These are phyloP conservation scores for Xylaria palmicola DNA, from an alignment of 495 filamentous ascomycete genomes.

Conservation along the genomic window DNA sequence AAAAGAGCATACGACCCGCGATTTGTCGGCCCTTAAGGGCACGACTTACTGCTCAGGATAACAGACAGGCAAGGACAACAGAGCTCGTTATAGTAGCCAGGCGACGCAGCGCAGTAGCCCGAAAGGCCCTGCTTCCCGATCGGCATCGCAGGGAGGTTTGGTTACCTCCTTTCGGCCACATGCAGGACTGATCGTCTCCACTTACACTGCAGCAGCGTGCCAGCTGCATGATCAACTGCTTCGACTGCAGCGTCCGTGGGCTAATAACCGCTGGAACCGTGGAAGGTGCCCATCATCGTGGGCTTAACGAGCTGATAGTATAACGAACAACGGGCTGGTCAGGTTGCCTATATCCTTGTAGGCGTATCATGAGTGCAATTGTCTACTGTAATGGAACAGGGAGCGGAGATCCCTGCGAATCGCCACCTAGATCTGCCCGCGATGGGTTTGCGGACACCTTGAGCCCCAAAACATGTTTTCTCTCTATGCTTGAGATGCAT, in stretches of 20 bases:
- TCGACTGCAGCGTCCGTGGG: not conserved
- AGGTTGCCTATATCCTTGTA: not conserved
- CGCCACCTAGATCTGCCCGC: not conserved
- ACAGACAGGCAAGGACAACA: not conserved
- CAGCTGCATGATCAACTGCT: not conserved
- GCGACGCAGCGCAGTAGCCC: not conserved
- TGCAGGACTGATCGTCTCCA: constrained; percentile 11
- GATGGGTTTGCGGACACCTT: not conserved
- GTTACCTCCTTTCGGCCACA: constrained; percentile 11
- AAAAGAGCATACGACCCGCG: not conserved
- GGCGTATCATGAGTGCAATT: not conserved
- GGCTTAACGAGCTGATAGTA: not conserved
- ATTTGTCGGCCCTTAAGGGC: not conserved
- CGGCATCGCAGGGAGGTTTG: not conserved
- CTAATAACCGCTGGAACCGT: constrained; percentile 5
- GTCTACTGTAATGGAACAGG: not conserved
- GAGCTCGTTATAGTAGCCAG: not conserved
- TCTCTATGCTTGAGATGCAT: not conserved
- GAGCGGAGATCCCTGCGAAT: not conserved
- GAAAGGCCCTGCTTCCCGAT: constrained; percentile 15
- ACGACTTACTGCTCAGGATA: not conserved
- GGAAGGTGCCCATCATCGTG: not conserved
- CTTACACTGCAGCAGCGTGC: constrained; percentile 9
- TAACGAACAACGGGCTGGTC: not conserved
- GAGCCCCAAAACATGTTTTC: constrained; percentile 4